Evolutionary conservation across 176 grass and related monocot species (phyloP).

Genomic region (Aegilops speltoides): DNA sequence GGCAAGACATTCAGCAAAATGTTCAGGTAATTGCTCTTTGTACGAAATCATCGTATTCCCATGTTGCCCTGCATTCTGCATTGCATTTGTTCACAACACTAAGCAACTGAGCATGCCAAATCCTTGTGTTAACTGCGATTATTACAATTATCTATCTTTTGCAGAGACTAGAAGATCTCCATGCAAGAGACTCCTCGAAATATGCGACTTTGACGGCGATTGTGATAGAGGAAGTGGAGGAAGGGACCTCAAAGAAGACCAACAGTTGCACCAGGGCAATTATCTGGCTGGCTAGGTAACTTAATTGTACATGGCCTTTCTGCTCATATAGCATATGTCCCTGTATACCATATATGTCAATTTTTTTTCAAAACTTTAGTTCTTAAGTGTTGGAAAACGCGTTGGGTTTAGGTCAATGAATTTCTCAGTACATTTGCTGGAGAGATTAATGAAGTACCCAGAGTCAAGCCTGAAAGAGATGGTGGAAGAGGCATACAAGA

Average conservation of each 20-base stretch:
- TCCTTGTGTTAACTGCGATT: background rate
- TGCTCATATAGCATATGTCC: background rate
- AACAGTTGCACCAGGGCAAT: constrained; percentile 80
- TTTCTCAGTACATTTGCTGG: constrained; percentile 63
- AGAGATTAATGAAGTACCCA: constrained; percentile 47
- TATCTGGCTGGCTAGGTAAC: constrained; percentile 75
- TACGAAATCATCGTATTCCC: background rate
- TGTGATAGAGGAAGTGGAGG: constrained; percentile 51
- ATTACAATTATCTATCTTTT: background rate
- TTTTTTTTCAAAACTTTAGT: background rate
- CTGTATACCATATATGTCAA: background rate
- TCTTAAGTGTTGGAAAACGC: background rate
- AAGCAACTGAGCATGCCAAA: background rate
- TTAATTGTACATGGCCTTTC: background rate
- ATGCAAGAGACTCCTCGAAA: constrained; percentile 47
- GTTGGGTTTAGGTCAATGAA: constrained; percentile 49
- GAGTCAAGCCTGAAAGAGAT: constrained; percentile 45
- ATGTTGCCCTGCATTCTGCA: background rate
- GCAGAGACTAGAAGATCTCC: constrained; percentile 69
- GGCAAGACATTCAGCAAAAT: constrained; percentile 77
- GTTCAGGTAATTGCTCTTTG: constrained; percentile 56
- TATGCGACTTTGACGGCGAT: constrained; percentile 55
- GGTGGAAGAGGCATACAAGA: constrained; percentile 68
- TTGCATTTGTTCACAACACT: background rate
- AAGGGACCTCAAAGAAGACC: constrained; percentile 57